Conservation (phyloP, 129 eudicot species). For the Mikania micrantha region DNA sequence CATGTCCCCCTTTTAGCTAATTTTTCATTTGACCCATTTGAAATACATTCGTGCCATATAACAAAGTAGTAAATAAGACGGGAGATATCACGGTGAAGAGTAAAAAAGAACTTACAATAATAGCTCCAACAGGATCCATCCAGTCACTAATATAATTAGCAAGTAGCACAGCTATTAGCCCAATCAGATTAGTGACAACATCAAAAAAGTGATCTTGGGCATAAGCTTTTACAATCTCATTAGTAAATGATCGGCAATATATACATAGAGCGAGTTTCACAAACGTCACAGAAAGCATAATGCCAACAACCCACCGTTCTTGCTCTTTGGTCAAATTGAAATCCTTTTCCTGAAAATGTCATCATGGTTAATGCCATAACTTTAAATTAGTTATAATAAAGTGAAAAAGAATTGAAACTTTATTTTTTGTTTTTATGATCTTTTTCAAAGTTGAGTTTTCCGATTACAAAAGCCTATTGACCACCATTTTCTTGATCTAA, state of each 20-base stretch:
- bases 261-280: constrained; percentile 58
- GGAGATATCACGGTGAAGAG: neutral
- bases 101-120: constrained; percentile 45
- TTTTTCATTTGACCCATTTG: neutral
- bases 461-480: neutral
- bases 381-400: neutral
- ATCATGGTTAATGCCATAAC: neutral
- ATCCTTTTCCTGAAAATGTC: constrained; percentile 40
- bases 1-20: neutral
- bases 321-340: constrained; percentile 56
- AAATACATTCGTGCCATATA: neutral
- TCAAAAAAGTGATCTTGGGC: constrained; percentile 90
- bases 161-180: constrained; percentile 64
- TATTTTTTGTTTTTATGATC: neutral
- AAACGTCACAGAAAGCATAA: constrained; percentile 75
- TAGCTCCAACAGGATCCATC: constrained; percentile 92
- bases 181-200: constrained; percentile 77
- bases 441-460: neutral
- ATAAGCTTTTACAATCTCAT: constrained; percentile 87
- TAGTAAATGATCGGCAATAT: constrained; percentile 70
- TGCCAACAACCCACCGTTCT: constrained; percentile 78
- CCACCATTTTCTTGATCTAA: neutral
- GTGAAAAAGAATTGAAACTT: neutral
- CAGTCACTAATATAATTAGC: constrained; percentile 68
- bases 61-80: neutral